Evolutionary conservation across 495 filamentous ascomycete species (phyloP), one percentile per base, ranked within the genome.

Genomic region (Trichoderma parareesei): DNA sequence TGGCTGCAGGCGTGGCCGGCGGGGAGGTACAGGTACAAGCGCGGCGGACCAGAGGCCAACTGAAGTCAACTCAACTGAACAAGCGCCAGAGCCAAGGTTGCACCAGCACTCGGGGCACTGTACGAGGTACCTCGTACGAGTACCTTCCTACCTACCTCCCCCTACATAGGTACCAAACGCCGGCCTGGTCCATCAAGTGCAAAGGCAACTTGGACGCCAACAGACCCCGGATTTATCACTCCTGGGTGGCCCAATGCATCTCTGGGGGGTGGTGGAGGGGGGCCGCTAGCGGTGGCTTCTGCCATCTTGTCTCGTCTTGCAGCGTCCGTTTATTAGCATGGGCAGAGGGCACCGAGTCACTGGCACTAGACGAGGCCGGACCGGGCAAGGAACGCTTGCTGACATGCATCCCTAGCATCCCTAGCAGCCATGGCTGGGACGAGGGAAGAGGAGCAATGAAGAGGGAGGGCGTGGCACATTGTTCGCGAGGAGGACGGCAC

Each of bases 331-430:
- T 27, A 7, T 41, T 41, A 41, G 40, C 40, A 41, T 41, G 40
- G 11, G 11, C 43, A 7, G 8, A 49, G 18, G 18, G 16, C 18
- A 18, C 5, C 46, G 7, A 49, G 46, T 8, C 46, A 49, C 16
- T 18, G 46, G 46, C 18, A 18, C 46, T 49, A 49, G 18, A 49
- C n/a, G 46, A 18, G 11, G 53, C 20, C 53, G 53, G 53, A 37
- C 53, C 53, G 37, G 53, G 53, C 53, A 57, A 57, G 53, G 53
- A 57, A 57, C 53, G 53, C 53, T 57, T 57, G 53, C 53, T 57
- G 53, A 57, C 53, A 57, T 57, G 53, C 53, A 57, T 57, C 53
- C 53, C 53, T 57, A 57, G 53, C 53, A 57, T 35, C 53, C 20
- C 35, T 8, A 20, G 53, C 53, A 57, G 18, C 20, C 53, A 57